These are phyloP conservation scores for Gossypium lobatum DNA, from an alignment of 441 rosid genomes.

Conservation along the genomic window DNA sequence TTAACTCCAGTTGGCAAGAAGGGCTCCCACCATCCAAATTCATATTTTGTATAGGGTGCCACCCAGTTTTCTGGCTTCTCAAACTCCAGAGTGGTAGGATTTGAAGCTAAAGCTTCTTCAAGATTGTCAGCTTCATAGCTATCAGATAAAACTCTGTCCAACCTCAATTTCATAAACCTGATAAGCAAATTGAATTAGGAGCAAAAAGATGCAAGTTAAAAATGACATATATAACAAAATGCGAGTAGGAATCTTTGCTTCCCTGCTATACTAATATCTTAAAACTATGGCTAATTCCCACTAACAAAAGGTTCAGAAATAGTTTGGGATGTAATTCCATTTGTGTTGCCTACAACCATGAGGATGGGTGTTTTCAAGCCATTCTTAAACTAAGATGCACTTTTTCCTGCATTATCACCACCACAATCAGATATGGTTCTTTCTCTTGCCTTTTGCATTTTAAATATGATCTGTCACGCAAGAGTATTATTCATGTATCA, in stretches of 20 bases:
- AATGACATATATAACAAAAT: not conserved
- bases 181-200: slow-evolving; percentile 2
- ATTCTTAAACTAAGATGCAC: not conserved
- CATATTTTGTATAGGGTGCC: slow-evolving; percentile 89
- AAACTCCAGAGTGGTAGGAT: slow-evolving; percentile 55
- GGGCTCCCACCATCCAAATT: slow-evolving; percentile 87
- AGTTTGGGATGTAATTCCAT: not conserved
- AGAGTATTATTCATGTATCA: not conserved
- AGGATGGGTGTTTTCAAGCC: not conserved
- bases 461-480: not conserved
- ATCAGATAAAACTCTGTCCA: slow-evolving; percentile 75
- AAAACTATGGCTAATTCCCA: not conserved
- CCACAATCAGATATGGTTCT: not conserved
- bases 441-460: not conserved
- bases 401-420: not conserved
- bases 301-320: not conserved
- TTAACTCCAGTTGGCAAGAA: slow-evolving; percentile 55
- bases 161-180: slow-evolving; percentile 92
- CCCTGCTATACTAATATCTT: not conserved
- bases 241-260: not conserved
- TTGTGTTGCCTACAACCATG: not conserved
- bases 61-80: slow-evolving; percentile 76
- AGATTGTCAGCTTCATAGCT: slow-evolving; percentile 56
- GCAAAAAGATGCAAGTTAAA: slow-evolving; percentile 1
- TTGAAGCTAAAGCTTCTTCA: slow-evolving; percentile 78